Percentiles rank a stretch among this genome's conserved stretches.
These are phyloP conservation scores for Ceratocystis cubensis DNA, from an alignment of 2,329 filamentous ascomycete genomes.

Conservation along the genomic window DNA sequence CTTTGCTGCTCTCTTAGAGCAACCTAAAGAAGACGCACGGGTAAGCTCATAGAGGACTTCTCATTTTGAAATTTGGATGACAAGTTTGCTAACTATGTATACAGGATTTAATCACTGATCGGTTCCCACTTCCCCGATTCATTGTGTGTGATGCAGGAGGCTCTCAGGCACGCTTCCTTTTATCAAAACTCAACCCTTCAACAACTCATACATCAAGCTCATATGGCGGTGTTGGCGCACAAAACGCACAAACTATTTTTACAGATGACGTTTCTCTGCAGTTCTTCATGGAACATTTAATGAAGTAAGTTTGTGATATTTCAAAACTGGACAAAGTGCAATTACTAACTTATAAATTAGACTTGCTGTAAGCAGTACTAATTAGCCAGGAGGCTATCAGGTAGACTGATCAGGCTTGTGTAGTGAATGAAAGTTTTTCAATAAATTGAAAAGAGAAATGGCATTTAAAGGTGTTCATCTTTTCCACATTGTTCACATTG, in stretches of 20 bases:
- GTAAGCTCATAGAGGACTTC: slow-evolving; percentile 39
- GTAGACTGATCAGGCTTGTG: too few species aligned
- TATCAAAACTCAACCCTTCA: slow-evolving; percentile 93
- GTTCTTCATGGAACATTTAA: slow-evolving; percentile 98
- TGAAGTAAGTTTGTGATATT: slow-evolving; percentile 60
- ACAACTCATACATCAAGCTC: slow-evolving; percentile 90
- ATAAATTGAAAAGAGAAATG: too few species aligned
- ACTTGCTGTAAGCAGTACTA: slow-evolving; percentile 52
- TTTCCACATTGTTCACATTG: too few species aligned
- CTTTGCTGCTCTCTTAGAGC: slow-evolving; percentile 74
- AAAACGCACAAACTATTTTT: slow-evolving; percentile 94
- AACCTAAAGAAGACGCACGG: slow-evolving; percentile 91
- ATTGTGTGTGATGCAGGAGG: slow-evolving; percentile 98
- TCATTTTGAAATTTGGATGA: slow-evolving; percentile 10
- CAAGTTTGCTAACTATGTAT: slow-evolving; percentile 25
- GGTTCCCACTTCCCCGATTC: slow-evolving; percentile 95
- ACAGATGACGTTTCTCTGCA: slow-evolving; percentile 96
- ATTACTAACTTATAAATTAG: slow-evolving; percentile 34
- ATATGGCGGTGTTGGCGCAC: slow-evolving; percentile 73
- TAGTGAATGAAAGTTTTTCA: too few species aligned
- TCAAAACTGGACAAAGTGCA: slow-evolving; percentile 35
- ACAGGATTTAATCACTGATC: slow-evolving; percentile 88
- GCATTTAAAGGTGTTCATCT: too few species aligned
- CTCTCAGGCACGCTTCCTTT: slow-evolving; percentile 89
- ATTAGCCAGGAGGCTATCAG: slow-evolving; percentile 28